Percentiles rank a stretch among this genome's conserved stretches.
These are phyloP conservation scores for Leishmania martiniquensis DNA, from an alignment of 208 protist species.

Conservation along the genomic window DNA sequence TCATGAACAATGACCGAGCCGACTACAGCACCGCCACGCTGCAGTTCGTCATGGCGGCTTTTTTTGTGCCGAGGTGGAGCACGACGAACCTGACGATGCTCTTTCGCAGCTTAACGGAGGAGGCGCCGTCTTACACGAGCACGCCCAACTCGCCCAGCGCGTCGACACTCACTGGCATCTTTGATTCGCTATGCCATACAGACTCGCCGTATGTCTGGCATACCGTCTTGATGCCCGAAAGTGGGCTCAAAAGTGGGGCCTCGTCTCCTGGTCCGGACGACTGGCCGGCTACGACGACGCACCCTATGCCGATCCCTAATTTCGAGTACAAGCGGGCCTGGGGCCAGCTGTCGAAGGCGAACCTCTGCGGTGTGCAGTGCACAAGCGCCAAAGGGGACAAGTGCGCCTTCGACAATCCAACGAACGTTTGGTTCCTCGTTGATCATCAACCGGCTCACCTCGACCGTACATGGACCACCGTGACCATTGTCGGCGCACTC, in stretches of 20 bases:
- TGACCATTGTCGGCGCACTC: constrained; percentile 45
- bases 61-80: constrained; percentile 45
- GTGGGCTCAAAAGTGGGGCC: neutral
- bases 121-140: constrained; percentile 33
- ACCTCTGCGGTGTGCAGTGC: constrained; percentile 70
- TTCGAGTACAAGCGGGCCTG: constrained; percentile 41
- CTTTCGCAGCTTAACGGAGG: constrained; percentile 47
- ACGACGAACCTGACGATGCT: constrained; percentile 28
- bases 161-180: constrained; percentile 21
- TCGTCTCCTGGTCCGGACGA: neutral
- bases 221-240: constrained; percentile 31
- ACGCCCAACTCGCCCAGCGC: constrained; percentile 20
- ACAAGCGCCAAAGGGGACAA: constrained; percentile 17
- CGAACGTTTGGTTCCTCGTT: constrained; percentile 64
- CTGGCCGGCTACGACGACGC: constrained; percentile 4
- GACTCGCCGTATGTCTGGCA: constrained; percentile 58
- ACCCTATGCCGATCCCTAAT: constrained; percentile 36
- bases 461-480: constrained; percentile 12
- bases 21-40: constrained; percentile 52
- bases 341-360: constrained; percentile 45
- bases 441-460: constrained; percentile 30
- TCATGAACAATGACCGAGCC: constrained; percentile 42
- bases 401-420: constrained; percentile 59
- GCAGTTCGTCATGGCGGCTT: constrained; percentile 36
- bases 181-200: constrained; percentile 27